Percentiles rank a stretch among this genome's conserved stretches.
Evolutionary conservation across 1,139 yeast genomes (phyloP).

Genomic region (Pichia sp.): DNA sequence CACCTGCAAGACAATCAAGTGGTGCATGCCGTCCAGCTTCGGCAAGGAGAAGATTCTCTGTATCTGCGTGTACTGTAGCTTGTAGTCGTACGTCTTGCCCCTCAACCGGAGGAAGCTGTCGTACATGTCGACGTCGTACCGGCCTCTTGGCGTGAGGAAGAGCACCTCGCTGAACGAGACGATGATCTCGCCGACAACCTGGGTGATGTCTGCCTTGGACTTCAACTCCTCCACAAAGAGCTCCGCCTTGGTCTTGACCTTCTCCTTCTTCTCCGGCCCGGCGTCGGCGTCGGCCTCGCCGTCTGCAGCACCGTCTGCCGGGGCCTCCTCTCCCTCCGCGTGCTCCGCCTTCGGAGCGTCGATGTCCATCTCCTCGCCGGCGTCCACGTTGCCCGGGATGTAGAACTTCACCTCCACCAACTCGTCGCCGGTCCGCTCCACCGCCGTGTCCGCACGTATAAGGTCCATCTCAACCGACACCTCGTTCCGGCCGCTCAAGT

Average conservation of each 20-base stretch:
- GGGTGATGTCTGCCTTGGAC: slow-evolving; percentile 95
- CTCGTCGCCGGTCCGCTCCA: slow-evolving; percentile 83
- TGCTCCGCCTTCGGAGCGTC: slow-evolving; percentile 22
- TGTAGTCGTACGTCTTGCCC: slow-evolving; percentile 97
- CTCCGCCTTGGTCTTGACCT: slow-evolving; percentile 64
- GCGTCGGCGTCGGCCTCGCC: slow-evolving; percentile 41
- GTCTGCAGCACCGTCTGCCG: slow-evolving; percentile 28
- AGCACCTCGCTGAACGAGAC: slow-evolving; percentile 88
- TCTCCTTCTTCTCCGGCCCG: slow-evolving; percentile 36
- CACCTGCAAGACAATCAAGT: slow-evolving; percentile 78
- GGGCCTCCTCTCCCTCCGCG: slow-evolving; percentile 25
- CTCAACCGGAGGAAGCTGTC: slow-evolving; percentile 82
- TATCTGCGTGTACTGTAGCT: slow-evolving; percentile 84
- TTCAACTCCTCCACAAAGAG: slow-evolving; percentile 86
- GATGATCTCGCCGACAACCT: slow-evolving; percentile 94
- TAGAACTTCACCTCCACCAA: slow-evolving; percentile 90
- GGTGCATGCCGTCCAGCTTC: slow-evolving; percentile 90
- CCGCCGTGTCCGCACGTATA: slow-evolving; percentile 44
- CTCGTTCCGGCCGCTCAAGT: slow-evolving; percentile 87
- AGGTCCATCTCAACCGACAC: slow-evolving; percentile 84
- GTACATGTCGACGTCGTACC: slow-evolving; percentile 95
- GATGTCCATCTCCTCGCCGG: slow-evolving; percentile 30
- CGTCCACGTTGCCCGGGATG: slow-evolving; percentile 74
- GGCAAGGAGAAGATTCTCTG: slow-evolving; percentile 90
- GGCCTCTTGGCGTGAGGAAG: slow-evolving; percentile 96